These are phyloP conservation scores for Marasmius tenuissimus DNA, from an alignment of 1,284 basidiomycete genomes.

Conservation along the genomic window DNA sequence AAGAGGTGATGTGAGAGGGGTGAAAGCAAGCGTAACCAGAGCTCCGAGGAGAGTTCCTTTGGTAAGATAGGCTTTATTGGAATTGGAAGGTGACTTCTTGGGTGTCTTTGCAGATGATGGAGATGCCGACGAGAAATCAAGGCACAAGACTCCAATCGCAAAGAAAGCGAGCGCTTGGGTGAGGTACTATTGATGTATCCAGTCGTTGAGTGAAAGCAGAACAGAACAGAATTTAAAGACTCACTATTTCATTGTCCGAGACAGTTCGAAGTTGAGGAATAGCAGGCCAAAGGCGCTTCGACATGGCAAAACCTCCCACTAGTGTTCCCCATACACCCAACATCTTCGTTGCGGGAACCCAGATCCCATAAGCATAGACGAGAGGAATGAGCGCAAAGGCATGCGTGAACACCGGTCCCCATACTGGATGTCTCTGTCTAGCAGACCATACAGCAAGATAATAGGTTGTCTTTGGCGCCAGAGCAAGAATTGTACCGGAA, in stretches of 20 bases:
- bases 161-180: background rate
- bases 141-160: background rate
- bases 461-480: constrained; percentile 62
- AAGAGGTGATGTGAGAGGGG: constrained; percentile 33
- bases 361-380: constrained; percentile 37
- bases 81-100: background rate
- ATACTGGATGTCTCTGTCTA: constrained; percentile 47
- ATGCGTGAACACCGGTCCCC: constrained; percentile 63
- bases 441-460: constrained; percentile 60
- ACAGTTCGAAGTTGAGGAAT: constrained; percentile 14
- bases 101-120: background rate
- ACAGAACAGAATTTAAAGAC: constrained; percentile 1
- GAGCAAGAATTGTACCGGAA: constrained; percentile 46
- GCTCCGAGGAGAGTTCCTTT: constrained; percentile 32
- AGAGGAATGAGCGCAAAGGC: constrained; percentile 54
- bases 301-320: background rate
- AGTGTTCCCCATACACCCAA: constrained; percentile 1
- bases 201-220: background rate
- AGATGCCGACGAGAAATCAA: background rate
- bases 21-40: constrained; percentile 35
- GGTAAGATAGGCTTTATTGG: constrained; percentile 4
- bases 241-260: constrained; percentile 20
- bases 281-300: constrained; percentile 10
- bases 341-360: constrained; percentile 12
- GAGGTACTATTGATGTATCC: background rate